These are phyloP conservation scores for Talaromyces sp. DNA, from an alignment of 2,329 filamentous ascomycete species.

Conservation along the genomic window DNA sequence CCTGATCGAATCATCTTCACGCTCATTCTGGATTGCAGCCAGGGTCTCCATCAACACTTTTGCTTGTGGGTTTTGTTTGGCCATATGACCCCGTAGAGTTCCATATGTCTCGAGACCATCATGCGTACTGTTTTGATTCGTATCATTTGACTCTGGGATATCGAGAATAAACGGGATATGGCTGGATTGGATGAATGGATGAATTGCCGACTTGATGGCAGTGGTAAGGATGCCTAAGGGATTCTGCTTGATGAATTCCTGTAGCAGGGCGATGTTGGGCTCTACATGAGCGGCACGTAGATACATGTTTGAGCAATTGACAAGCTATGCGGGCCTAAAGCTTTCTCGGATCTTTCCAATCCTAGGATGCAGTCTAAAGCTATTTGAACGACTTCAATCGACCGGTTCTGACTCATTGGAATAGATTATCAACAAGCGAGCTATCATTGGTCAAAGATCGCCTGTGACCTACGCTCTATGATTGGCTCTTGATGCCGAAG, in stretches of 20 bases:
- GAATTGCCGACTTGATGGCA: conserved; percentile 50
- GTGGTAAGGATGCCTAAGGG: conserved; percentile 64
- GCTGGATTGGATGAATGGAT: conserved; percentile 55
- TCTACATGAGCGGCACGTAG: conserved; percentile 56
- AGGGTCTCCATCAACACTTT: conserved; percentile 57
- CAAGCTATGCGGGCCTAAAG: neutral
- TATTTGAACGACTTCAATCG: neutral
- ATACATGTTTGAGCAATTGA: conserved; percentile 49
- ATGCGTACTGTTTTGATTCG: conserved; percentile 32
- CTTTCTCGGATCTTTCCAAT: neutral
- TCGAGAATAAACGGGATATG: conserved; percentile 63
- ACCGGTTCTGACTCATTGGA: neutral
- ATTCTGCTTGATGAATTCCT: conserved; percentile 57
- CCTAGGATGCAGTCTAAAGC: neutral
- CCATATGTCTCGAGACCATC: conserved; percentile 32
- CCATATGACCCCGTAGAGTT: conserved; percentile 59
- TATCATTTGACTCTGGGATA: conserved; percentile 30
- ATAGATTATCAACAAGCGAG: neutral
- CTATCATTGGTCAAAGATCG: neutral
- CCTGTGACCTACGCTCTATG: neutral
- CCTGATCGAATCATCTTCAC: conserved; percentile 29
- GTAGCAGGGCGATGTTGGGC: conserved; percentile 47
- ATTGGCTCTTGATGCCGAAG: neutral
- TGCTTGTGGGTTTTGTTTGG: conserved; percentile 60
- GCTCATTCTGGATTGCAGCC: conserved; percentile 23